Evolutionary conservation across 768 basidiomycete genomes (phyloP), one percentile per base, ranked within the genome.

Genomic region (Mycena rosella): DNA sequence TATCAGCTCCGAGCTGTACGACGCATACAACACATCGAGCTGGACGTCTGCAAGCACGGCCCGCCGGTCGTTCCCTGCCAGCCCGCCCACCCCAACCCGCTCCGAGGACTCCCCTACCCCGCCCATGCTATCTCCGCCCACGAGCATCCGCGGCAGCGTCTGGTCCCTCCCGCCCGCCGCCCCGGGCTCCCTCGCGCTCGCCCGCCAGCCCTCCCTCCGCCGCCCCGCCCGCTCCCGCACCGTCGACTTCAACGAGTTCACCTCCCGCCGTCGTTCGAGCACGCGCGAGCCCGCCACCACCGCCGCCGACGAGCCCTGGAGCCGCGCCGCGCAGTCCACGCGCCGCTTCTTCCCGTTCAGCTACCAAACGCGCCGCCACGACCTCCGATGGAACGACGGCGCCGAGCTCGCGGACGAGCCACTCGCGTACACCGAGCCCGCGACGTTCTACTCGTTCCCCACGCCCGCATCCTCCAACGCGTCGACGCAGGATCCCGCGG

Each of bases 191-290:
- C 62, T 70, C 70, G 18, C 73, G 63, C 63, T 71, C 20, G 79
- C 83, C 20, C 87, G 91, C 36, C 89, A 90, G 67, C 78, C 87
- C 0, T 88, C 89, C 24, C 81, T 91, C 52, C 90, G 91, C 29
- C 90, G 90, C 26, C 82, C 87, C 2, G 72, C 80, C 34, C 81
- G 85, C 6, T 84, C 85, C 30, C 81, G 91, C 36, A 82, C 87
- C 17, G 82, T 87, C 17, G 91, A 93, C 68, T 93, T 94, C 76
- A 89, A 85, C 73, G 92, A 93, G 29, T 93, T 91, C 68, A 90
- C 91, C 0, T 77, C 86, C 26, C 88, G 88, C 15, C 87, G 92
- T 32, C 86, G 92, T 57, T 86, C 86, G 20, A 79, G 81, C 6
- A 86, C 76, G 27, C 78, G 86, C 51, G 83, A 85, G 60, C 56